Percentiles rank a stretch among this genome's conserved stretches.
These are phyloP conservation scores for Hypsizygus marmoreus DNA, from an alignment of 768 basidiomycete genomes.

Conservation along the genomic window DNA sequence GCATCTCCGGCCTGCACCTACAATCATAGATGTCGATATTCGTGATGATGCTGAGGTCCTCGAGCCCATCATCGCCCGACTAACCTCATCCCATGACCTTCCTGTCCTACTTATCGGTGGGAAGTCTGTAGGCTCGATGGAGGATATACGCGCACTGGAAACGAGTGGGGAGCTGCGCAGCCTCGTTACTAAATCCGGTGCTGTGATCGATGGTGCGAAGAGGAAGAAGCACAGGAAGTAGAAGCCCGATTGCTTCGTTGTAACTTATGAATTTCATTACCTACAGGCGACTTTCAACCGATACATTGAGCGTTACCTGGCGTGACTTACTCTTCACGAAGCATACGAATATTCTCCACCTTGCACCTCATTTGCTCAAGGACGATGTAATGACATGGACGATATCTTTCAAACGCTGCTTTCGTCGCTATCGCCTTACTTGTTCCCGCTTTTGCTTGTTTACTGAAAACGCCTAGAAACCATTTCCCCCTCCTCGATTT, in stretches of 20 bases:
- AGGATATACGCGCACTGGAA: slow-evolving; percentile 52
- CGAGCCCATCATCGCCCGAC: slow-evolving; percentile 58
- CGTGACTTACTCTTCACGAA: no score
- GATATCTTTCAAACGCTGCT: background rate
- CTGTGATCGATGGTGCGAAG: slow-evolving; percentile 53
- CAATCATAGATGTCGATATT: slow-evolving; percentile 71
- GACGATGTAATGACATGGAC: background rate
- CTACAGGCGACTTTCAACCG: no score
- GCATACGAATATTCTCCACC: background rate
- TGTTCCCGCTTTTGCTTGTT: no score
- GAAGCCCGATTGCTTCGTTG: background rate
- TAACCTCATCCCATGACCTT: slow-evolving; percentile 55
- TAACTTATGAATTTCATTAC: no score
- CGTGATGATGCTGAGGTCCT: slow-evolving; percentile 72
- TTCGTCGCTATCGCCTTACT: no score
- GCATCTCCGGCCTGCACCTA: slow-evolving; percentile 61
- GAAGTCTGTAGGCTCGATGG: slow-evolving; percentile 50
- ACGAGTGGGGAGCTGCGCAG: slow-evolving; percentile 52
- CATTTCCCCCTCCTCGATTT: no score
- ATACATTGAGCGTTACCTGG: no score
- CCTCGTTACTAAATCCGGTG: slow-evolving; percentile 57
- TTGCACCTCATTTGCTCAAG: background rate
- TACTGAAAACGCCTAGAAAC: no score
- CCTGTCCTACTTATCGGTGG: slow-evolving; percentile 76
- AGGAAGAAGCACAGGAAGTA: slow-evolving; percentile 52